These are phyloP conservation scores for Hyaloscypha variabilis DNA, from an alignment of 495 filamentous ascomycete species.

Conservation along the genomic window DNA sequence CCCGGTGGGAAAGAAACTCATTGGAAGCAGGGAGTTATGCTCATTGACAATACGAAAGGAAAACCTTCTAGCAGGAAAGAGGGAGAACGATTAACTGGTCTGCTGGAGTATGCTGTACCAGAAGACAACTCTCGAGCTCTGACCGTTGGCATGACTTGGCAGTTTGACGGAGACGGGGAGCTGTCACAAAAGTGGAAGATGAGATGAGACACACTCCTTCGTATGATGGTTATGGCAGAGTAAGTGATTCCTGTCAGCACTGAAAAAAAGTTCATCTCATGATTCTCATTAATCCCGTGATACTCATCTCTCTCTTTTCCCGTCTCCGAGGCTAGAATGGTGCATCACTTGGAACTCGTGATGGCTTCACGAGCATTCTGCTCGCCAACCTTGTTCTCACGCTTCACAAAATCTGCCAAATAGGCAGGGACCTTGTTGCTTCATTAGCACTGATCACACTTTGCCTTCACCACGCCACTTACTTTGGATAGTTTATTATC, in stretches of 20 bases:
- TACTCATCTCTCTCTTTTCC: conserved; percentile 1
- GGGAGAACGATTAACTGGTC: conserved; percentile 42
- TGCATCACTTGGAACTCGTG: not conserved
- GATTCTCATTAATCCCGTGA: not conserved
- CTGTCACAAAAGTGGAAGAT: conserved; percentile 48
- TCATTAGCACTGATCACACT: not conserved
- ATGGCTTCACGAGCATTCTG: conserved; percentile 3
- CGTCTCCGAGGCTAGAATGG: too few species aligned
- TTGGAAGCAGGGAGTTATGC: conserved; percentile 79
- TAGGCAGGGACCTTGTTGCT: conserved; percentile 24
- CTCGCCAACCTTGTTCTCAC: conserved; percentile 24
- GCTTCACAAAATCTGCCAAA: conserved; percentile 20
- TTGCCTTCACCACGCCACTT: not conserved
- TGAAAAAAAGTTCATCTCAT: not conserved
- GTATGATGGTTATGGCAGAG: not conserved
- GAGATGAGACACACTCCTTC: conserved; percentile 18
- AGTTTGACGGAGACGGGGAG: conserved; percentile 35
- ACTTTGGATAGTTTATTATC: conserved; percentile 28
- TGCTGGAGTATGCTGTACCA: conserved; percentile 48
- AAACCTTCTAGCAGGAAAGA: conserved; percentile 31
- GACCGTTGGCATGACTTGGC: conserved; percentile 47
- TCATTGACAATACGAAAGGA: conserved; percentile 42
- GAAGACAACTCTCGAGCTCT: conserved; percentile 52
- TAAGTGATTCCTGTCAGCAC: not conserved
- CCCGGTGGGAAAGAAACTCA: conserved; percentile 79